Evolutionary conservation across 352 stramenopile genomes (phyloP).

Genomic region (Pythium grandisporangium): DNA sequence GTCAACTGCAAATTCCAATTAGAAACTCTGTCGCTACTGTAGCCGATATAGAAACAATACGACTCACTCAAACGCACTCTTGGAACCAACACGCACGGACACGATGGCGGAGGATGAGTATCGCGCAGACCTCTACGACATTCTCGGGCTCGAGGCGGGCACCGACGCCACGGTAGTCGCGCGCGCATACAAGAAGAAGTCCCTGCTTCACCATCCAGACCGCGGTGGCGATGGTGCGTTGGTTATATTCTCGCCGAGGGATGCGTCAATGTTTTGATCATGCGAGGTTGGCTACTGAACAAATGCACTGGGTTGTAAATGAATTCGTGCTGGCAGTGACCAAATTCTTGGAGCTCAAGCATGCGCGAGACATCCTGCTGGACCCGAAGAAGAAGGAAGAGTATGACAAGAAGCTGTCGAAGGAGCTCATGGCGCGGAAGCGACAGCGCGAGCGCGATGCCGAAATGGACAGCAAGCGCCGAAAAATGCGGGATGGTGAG

Average conservation of each 20-base stretch:
- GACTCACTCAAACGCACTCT: no score
- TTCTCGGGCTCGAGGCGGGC: conserved; percentile 62
- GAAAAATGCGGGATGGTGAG: conserved; percentile 40
- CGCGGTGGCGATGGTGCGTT: conserved; percentile 63
- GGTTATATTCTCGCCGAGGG: background rate
- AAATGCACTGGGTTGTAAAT: background rate
- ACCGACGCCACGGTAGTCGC: conserved; percentile 57
- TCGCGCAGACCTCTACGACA: conserved; percentile 55
- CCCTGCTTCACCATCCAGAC: conserved; percentile 68
- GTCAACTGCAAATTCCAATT: no score
- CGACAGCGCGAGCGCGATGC: conserved; percentile 57
- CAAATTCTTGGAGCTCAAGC: conserved; percentile 76
- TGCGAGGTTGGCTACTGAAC: background rate
- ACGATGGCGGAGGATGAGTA: conserved; percentile 22
- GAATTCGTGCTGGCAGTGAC: conserved; percentile 26
- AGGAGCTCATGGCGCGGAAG: conserved; percentile 50
- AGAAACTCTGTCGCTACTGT: no score
- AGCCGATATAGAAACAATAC: no score
- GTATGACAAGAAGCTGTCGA: conserved; percentile 75
- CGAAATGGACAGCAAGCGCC: conserved; percentile 42
- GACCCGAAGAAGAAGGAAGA: conserved; percentile 71
- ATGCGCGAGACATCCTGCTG: conserved; percentile 64
- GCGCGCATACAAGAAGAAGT: conserved; percentile 82
- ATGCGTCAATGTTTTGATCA: background rate
- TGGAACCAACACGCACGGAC: conserved; percentile 3